Evolutionary conservation across 169 alveolate species (phyloP).

Genomic region (Plasmodium chabaudi): DNA sequence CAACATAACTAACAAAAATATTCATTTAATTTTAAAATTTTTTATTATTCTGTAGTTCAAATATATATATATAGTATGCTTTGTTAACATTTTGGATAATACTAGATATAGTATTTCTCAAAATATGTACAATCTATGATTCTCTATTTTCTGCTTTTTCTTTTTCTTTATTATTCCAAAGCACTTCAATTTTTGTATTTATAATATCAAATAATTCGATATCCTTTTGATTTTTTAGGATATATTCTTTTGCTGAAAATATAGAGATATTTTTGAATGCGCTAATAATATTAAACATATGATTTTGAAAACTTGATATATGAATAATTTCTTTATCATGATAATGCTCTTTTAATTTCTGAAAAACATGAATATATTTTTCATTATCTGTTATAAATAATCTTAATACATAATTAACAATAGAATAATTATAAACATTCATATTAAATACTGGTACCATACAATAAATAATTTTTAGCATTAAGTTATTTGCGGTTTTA

Average conservation of each 20-base stretch:
- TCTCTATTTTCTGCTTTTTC: constrained; percentile 5
- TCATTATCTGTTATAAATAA: constrained; percentile 63
- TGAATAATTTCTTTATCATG: constrained; percentile 68
- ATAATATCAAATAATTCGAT: constrained; percentile 42
- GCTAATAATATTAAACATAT: constrained; percentile 52
- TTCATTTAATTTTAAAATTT: too few relatives aligned
- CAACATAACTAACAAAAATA: too few relatives aligned
- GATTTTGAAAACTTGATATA: constrained; percentile 59
- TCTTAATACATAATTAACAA: constrained; percentile 55
- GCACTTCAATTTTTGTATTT: constrained; percentile 38
- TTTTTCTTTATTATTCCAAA: constrained; percentile 8
- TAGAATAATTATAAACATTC: constrained; percentile 69
- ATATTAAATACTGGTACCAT: constrained; percentile 76
- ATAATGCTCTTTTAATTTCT: constrained; percentile 41
- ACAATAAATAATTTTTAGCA: constrained; percentile 69
- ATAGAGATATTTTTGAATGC: constrained; percentile 71
- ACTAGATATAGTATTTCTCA: too few relatives aligned
- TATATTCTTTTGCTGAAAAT: constrained; percentile 66
- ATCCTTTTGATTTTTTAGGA: constrained; percentile 31
- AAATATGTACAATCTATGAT: too few relatives aligned
- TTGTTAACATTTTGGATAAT: too few relatives aligned
- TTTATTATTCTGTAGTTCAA: too few relatives aligned
- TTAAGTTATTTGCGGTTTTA: constrained; percentile 47
- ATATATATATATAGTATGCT: too few relatives aligned
- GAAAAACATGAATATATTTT: constrained; percentile 33